A percentile compares a stretch with the other conserved stretches of the same genome.
These are phyloP conservation scores for Coemansia sp. DNA, from an alignment of 371 early-diverging fungal species.

Conservation along the genomic window DNA sequence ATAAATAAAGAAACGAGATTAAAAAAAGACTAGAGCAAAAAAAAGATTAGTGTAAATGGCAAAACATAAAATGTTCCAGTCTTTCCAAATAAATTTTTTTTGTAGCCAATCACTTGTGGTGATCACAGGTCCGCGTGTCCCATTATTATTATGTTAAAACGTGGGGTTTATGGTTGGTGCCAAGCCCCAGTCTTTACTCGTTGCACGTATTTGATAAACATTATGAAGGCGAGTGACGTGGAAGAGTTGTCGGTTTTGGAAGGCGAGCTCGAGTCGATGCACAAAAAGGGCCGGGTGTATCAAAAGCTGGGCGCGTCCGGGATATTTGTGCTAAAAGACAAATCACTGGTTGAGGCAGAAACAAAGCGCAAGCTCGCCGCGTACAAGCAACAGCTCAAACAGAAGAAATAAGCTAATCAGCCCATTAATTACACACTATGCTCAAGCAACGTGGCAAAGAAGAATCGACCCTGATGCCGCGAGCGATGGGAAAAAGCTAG, in stretches of 20 bases:
- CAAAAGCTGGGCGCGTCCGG: conserved; percentile 17
- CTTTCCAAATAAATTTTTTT: conserved; percentile 2
- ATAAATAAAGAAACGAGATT: too few species aligned
- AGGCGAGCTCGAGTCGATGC: conserved; percentile 28
- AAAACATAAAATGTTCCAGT: not conserved
- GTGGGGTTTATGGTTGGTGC: too few species aligned
- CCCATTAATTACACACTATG: not conserved
- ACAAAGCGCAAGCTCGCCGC: not conserved
- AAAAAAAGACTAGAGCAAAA: not conserved
- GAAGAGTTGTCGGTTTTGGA: conserved; percentile 26
- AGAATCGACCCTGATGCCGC: too few species aligned
- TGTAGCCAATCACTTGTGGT: not conserved
- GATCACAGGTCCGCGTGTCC: too few species aligned
- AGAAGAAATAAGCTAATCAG: not conserved
- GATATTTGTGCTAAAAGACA: conserved; percentile 16
- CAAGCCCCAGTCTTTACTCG: too few species aligned
- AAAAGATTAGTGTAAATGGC: not conserved
- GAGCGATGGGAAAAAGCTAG: too few species aligned
- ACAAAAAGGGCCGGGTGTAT: conserved; percentile 20
- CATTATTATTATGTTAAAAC: too few species aligned
- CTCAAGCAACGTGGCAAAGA: too few species aligned
- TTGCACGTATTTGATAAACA: too few species aligned
- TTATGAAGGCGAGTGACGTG: not conserved
- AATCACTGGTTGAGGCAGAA: conserved; percentile 7
- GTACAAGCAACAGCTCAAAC: not conserved